These are phyloP conservation scores for Zymoseptoria pseudotritici DNA, from an alignment of 2,329 filamentous ascomycete species.

Conservation along the genomic window DNA sequence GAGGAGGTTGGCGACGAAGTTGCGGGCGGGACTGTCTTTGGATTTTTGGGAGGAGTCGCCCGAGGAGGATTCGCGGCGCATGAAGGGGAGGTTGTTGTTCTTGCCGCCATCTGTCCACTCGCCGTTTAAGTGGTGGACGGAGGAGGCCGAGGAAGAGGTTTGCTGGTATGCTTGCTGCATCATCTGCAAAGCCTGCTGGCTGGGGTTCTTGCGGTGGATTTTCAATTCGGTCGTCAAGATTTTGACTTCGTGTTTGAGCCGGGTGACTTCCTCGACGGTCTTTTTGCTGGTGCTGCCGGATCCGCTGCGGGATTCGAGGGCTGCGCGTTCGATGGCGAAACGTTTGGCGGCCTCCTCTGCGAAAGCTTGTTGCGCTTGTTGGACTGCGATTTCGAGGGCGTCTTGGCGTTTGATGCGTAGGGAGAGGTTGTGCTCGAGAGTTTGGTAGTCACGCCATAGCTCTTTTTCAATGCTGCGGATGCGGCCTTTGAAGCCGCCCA, in stretches of 20 bases:
- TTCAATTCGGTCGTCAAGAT: constrained; percentile 54
- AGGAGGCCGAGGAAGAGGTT: not conserved
- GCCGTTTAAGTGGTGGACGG: not conserved
- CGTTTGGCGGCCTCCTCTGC: constrained; percentile 14
- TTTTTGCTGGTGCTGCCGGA: constrained; percentile 33
- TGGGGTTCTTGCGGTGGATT: constrained; percentile 50
- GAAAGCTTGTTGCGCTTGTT: constrained; percentile 45
- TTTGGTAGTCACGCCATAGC: constrained; percentile 84
- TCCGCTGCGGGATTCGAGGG: constrained; percentile 6
- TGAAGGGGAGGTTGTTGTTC: constrained; percentile 13
- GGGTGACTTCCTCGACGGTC: constrained; percentile 48
- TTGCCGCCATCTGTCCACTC: not conserved
- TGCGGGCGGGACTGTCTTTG: constrained; percentile 29
- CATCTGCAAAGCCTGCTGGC: constrained; percentile 28
- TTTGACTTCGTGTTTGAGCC: constrained; percentile 54
- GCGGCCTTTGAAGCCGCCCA: constrained; percentile 68
- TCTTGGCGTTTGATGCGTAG: constrained; percentile 78
- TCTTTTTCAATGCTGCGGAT: constrained; percentile 83
- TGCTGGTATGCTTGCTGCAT: constrained; percentile 21
- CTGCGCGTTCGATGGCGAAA: constrained; percentile 26
- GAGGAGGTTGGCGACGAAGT: constrained; percentile 45
- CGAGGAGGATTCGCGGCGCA: constrained; percentile 14
- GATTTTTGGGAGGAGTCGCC: constrained; percentile 8
- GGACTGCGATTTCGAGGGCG: constrained; percentile 70
- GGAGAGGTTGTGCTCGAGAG: constrained; percentile 73